Evolutionary conservation across 1,284 basidiomycete species (phyloP), one percentile per base, ranked within the genome.

Genomic region (Amylostereum chailletii): DNA sequence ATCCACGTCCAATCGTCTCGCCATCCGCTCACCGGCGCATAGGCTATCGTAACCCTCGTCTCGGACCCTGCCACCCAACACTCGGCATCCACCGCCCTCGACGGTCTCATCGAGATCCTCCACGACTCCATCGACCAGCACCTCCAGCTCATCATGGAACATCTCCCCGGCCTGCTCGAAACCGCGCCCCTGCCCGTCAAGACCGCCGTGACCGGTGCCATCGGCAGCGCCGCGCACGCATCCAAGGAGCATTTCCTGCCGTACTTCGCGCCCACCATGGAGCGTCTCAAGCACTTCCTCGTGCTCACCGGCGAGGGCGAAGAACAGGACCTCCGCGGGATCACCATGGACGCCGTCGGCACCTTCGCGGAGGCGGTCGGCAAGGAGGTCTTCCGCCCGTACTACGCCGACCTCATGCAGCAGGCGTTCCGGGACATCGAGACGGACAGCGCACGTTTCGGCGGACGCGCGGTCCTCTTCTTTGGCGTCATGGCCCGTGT

Each of bases 311-410:
- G 79, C 36, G 91, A 93, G 60, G 90, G 88, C 40, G 90, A 93
- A 62, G 92, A 94, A 63, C 86, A 83, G 57, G 94, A 98, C 62
- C 80, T 99, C 41, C 90, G 96, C 54, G 95, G 96, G 41, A 95
- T 98, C 64, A 89, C 95, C 29, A 97, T 96, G 81, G 96, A 99
- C 70, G 94, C 96, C 34, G 86, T 98, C 55, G 96, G 96, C 44
- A 98, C 96, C 0, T 92, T 99, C 58, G 92, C 95, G 34, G 96
- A 98, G 70, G 94, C 96, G 11, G 92, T 99, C 48, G 96, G 96
- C 57, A 83, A 86, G 63, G 94, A 98, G 30, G 74, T 83, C 32
- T 99, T 99, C 86, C 77, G 90, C 38, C 95, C 94, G 26, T 99
- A 90, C 79, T 95, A 97, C 75, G 76, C 86, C 40, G 86, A 94